Evolutionary conservation across 306 rosid species (phyloP).

Genomic region (Ochetophila trinervis): DNA sequence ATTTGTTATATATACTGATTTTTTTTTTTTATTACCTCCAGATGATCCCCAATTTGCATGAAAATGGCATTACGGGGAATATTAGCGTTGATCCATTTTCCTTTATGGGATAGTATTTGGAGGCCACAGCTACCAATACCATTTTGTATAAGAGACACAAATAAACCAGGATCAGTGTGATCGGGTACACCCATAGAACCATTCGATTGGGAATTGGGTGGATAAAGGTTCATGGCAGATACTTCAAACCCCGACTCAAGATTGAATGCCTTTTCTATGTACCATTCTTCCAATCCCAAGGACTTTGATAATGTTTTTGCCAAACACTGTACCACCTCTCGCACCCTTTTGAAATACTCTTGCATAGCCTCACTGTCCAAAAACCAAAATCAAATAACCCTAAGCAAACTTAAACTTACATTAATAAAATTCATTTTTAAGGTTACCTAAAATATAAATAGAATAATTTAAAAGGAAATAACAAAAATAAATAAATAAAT

Average conservation of each 20-base stretch:
- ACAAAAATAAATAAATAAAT: not conserved
- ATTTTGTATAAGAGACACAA: conserved; percentile 46
- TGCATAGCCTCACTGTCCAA: conserved; percentile 29
- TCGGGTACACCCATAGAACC: conserved; percentile 36
- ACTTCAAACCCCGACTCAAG: conserved; percentile 47
- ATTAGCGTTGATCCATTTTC: conserved; percentile 41
- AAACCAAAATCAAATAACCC: not conserved
- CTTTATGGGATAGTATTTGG: conserved; percentile 43
- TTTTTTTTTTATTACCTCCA: conserved; percentile 33
- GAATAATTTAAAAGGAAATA: not conserved
- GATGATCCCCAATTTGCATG: conserved; percentile 54
- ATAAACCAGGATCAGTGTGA: conserved; percentile 57
- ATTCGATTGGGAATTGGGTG: conserved; percentile 31
- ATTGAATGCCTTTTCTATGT: conserved; percentile 46
- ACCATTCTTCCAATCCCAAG: conserved; percentile 47
- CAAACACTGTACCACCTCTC: conserved; percentile 26
- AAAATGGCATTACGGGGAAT: conserved; percentile 52
- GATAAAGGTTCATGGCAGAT: conserved; percentile 50
- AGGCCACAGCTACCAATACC: conserved; percentile 52
- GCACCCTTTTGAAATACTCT: conserved; percentile 35
- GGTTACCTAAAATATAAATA: not conserved
- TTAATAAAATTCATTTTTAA: not conserved
- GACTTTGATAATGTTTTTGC: conserved; percentile 42
- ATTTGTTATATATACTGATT: too few relatives aligned
- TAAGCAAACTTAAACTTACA: not conserved